These are phyloP conservation scores for Buddleja alternifolia DNA, from an alignment of 257 asterid species.

Conservation along the genomic window DNA sequence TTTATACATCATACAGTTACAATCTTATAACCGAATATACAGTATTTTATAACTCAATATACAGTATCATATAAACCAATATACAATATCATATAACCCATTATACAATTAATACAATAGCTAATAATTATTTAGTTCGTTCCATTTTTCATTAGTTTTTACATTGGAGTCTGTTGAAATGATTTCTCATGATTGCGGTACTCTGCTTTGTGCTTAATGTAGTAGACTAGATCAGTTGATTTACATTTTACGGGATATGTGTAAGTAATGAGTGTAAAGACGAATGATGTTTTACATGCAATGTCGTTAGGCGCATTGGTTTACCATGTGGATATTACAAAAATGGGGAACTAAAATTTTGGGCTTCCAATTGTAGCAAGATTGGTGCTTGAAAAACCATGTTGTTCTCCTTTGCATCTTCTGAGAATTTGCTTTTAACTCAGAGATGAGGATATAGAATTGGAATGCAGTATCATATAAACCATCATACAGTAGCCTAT, in stretches of 20 bases:
- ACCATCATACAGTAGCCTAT: no score
- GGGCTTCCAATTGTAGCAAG: conserved; percentile 16
- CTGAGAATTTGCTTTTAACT: not conserved
- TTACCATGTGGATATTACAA: not conserved
- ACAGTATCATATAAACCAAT: no score
- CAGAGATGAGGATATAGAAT: not conserved
- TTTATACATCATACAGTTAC: no score
- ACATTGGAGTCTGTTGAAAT: not conserved
- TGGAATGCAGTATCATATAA: no score
- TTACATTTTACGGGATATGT: conserved; percentile 11
- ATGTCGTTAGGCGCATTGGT: conserved; percentile 13
- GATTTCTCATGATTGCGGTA: conserved; percentile 12
- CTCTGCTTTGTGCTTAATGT: conserved; percentile 25
- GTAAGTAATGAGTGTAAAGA: conserved; percentile 11
- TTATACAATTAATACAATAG: no score
- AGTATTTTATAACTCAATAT: no score
- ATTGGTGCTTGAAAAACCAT: not conserved
- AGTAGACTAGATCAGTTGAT: conserved; percentile 19
- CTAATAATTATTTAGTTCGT: conserved; percentile 34
- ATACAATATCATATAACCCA: no score
- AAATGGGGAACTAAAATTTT: conserved; percentile 21
- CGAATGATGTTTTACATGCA: conserved; percentile 3
- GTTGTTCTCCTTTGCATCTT: no score
- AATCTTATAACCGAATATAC: no score
- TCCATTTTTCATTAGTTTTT: not conserved